Evolutionary conservation across 2,329 filamentous ascomycete genomes (phyloP).

Genomic region (Cytospora piceae): DNA sequence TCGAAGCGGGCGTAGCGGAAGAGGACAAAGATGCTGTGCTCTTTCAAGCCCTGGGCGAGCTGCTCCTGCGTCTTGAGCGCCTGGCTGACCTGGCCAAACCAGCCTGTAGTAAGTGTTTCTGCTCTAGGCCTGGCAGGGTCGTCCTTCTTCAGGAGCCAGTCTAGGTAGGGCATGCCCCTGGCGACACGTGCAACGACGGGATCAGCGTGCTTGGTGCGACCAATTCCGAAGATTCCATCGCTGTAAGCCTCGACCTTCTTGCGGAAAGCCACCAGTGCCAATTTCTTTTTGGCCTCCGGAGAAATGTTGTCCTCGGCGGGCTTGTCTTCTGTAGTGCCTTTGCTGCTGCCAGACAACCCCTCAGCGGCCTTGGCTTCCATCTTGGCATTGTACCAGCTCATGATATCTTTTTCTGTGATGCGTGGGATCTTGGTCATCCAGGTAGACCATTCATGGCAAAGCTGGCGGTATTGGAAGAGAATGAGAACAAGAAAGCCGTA

Average conservation of each 20-base stretch:
- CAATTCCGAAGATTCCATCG: constrained; percentile 26
- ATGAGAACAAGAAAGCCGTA: constrained; percentile 57
- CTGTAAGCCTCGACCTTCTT: constrained; percentile 40
- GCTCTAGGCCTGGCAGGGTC: constrained; percentile 35
- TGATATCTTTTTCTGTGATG: constrained; percentile 53
- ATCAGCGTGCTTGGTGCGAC: constrained; percentile 28
- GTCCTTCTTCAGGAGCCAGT: constrained; percentile 44
- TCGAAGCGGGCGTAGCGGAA: constrained; percentile 43
- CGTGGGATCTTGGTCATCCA: constrained; percentile 58
- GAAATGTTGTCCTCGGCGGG: constrained; percentile 31
- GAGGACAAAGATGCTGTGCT: constrained; percentile 44
- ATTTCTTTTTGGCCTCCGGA: constrained; percentile 31
- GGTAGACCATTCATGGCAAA: constrained; percentile 61
- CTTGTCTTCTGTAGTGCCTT: constrained; percentile 17
- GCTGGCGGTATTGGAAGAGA: constrained; percentile 55
- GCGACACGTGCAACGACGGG: constrained; percentile 34
- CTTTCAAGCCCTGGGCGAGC: constrained; percentile 42
- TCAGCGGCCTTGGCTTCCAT: constrained; percentile 29
- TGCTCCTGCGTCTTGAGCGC: constrained; percentile 42
- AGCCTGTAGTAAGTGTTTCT: constrained; percentile 40
- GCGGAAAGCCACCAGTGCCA: constrained; percentile 38
- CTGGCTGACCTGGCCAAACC: constrained; percentile 42
- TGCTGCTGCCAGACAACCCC: constrained; percentile 17
- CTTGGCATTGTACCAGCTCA: constrained; percentile 51
- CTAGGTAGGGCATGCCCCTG: constrained; percentile 40